phyloP scores from a whole-genome alignment of 2,329 filamentous ascomycete genomes.

The Nothophoma quercina region DNA sequence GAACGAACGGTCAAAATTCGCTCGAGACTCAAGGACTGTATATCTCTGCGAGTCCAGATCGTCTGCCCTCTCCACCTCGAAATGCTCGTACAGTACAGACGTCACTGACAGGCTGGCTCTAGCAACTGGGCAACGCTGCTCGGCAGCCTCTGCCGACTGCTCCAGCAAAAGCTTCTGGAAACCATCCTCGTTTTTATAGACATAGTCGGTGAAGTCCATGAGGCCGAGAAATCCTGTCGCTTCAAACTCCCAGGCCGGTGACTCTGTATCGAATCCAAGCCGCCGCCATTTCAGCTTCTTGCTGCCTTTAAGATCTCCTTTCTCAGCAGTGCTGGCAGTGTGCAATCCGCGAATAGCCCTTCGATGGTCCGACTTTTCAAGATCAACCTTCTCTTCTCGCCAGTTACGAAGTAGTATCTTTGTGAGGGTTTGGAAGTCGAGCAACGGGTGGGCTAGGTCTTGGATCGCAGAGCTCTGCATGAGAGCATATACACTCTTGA shows the following conservation, averaged over 20 bases:
- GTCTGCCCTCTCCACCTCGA: constrained; percentile 87
- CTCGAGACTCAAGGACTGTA: constrained; percentile 74
- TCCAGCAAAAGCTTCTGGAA: constrained; percentile 93
- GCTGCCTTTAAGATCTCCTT: constrained; percentile 60
- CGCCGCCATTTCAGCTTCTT: constrained; percentile 89
- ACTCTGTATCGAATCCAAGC: constrained; percentile 90
- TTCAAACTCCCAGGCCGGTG: constrained; percentile 84
- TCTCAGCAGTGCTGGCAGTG: constrained; percentile 78
- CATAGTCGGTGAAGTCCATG: constrained; percentile 97
- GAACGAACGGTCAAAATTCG: constrained; percentile 86
- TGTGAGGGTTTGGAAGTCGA: constrained; percentile 92
- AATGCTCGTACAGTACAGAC: constrained; percentile 90
- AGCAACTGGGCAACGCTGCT: constrained; percentile 84
- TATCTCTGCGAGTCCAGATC: constrained; percentile 80
- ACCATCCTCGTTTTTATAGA: constrained; percentile 87
- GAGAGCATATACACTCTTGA: constrained; percentile 85
- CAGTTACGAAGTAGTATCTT: constrained; percentile 88
- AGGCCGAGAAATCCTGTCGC: constrained; percentile 88
- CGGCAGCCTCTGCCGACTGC: constrained; percentile 75
- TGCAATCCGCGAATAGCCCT: constrained; percentile 86
- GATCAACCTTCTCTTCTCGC: constrained; percentile 82
- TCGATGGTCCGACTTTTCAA: constrained; percentile 88
- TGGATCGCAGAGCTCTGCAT: constrained; percentile 95
- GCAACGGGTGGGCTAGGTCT: constrained; percentile 84
- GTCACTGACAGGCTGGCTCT: constrained; percentile 87